Percentiles rank a stretch among this genome's conserved stretches.
These are phyloP conservation scores for Pseudofabraea citricarpa DNA, from an alignment of 2,329 filamentous ascomycete genomes.

Conservation along the genomic window DNA sequence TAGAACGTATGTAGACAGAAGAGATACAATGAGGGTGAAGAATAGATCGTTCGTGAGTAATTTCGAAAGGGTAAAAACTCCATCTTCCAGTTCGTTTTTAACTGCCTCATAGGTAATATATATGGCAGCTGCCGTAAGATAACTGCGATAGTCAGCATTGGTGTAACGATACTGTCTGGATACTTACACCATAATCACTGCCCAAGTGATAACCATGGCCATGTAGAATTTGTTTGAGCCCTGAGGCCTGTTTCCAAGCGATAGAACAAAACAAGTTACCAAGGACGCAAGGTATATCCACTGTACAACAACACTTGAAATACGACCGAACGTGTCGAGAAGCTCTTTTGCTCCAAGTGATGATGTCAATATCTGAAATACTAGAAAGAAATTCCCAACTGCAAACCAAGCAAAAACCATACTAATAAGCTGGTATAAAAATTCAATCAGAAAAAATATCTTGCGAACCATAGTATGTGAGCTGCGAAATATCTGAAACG, in stretches of 20 bases:
- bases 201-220: slow-evolving; percentile 95
- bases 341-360: slow-evolving; percentile 67
- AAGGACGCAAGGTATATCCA: slow-evolving; percentile 90
- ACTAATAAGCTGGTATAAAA: slow-evolving; percentile 64
- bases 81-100: slow-evolving; percentile 57
- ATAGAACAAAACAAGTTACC: slow-evolving; percentile 88
- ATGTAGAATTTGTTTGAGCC: slow-evolving; percentile 90
- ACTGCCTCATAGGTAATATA: slow-evolving; percentile 88
- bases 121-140: slow-evolving; percentile 86
- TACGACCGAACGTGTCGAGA: slow-evolving; percentile 68
- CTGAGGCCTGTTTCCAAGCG: slow-evolving; percentile 86
- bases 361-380: slow-evolving; percentile 65
- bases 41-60: slow-evolving; percentile 85
- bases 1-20: slow-evolving; percentile 85
- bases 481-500: slow-evolving; percentile 63
- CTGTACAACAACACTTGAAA: slow-evolving; percentile 86
- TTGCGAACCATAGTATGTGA: slow-evolving; percentile 63
- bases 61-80: slow-evolving; percentile 61
- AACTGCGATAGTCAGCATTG: no score
- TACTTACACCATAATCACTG: slow-evolving; percentile 78
- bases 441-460: slow-evolving; percentile 64
- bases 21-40: slow-evolving; percentile 85
- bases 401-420: slow-evolving; percentile 70
- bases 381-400: slow-evolving; percentile 32
- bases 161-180: no score